A percentile compares a stretch with the other conserved stretches of the same genome.
Conservation (phyloP, 495 filamentous ascomycete genomes). For the Penicillium crystallinum region DNA sequence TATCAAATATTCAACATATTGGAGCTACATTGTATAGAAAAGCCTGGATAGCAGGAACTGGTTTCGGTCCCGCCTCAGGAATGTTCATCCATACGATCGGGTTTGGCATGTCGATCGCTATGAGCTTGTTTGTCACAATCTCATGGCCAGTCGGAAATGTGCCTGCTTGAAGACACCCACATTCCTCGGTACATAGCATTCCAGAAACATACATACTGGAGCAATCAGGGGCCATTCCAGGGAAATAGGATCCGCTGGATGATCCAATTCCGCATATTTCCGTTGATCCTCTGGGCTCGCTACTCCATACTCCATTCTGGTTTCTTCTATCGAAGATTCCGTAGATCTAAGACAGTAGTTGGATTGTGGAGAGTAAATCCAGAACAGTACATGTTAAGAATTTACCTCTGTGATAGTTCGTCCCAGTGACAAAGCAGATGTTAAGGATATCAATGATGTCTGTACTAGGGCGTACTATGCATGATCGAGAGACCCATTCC, state of each 20-base stretch:
- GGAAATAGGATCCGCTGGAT: not conserved
- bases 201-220: not conserved
- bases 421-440: too few species aligned
- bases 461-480: too few species aligned
- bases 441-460: not conserved
- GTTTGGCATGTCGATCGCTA: slow-evolving; percentile 7
- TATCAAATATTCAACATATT: too few species aligned
- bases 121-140: not conserved
- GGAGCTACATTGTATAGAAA: too few species aligned
- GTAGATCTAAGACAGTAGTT: not conserved
- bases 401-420: too few species aligned
- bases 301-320: too few species aligned
- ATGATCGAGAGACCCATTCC: too few species aligned
- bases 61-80: slow-evolving; percentile 6
- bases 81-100: slow-evolving; percentile 21
- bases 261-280: not conserved
- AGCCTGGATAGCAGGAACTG: slow-evolving; percentile 5
- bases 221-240: not conserved
- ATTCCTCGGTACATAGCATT: not conserved
- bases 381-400: not conserved
- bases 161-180: not conserved
- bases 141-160: not conserved
- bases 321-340: not conserved
- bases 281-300: not conserved
- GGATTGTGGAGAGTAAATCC: not conserved